phyloP scores from a whole-genome alignment of 371 early-diverging fungal species.

The Mortierella sp. region DNA sequence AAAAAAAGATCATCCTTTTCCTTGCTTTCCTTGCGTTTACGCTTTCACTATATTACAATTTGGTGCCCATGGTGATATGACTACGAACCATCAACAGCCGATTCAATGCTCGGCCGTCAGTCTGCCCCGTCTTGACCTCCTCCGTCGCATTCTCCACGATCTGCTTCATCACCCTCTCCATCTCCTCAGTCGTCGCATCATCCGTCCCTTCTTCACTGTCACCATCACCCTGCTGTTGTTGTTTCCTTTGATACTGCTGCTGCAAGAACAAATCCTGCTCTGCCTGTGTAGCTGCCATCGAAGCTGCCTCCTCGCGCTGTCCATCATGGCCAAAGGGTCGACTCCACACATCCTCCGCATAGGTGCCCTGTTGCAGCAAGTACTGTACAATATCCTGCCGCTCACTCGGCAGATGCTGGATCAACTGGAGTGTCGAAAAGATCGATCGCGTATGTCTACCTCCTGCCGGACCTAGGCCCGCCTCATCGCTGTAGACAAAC shows the following conservation, averaged over 20 bases:
- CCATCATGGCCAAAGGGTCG: slow-evolving; percentile 37
- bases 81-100: slow-evolving; percentile 41
- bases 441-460: slow-evolving; percentile 2
- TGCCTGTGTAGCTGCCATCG: slow-evolving; percentile 27
- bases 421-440: slow-evolving; percentile 28
- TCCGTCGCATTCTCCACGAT: slow-evolving; percentile 40
- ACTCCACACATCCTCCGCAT: slow-evolving; percentile 40
- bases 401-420: slow-evolving; percentile 47
- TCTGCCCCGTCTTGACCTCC: slow-evolving; percentile 39
- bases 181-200: slow-evolving; percentile 41
- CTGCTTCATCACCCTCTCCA: slow-evolving; percentile 47
- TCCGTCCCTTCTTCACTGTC: neutral
- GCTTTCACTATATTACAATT: slow-evolving; percentile 15
- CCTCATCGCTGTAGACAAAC: slow-evolving; percentile 42
- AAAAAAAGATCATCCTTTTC: neutral
- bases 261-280: slow-evolving; percentile 40
- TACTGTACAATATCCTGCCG: slow-evolving; percentile 56
- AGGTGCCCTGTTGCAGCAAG: slow-evolving; percentile 42
- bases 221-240: neutral
- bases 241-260: slow-evolving; percentile 5
- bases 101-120: slow-evolving; percentile 39
- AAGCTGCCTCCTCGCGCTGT: slow-evolving; percentile 24
- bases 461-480: slow-evolving; percentile 11
- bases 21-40: slow-evolving; percentile 4
- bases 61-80: slow-evolving; percentile 43